Conservation (phyloP, 1,284 basidiomycete species). For the Xerocomus tenax region DNA sequence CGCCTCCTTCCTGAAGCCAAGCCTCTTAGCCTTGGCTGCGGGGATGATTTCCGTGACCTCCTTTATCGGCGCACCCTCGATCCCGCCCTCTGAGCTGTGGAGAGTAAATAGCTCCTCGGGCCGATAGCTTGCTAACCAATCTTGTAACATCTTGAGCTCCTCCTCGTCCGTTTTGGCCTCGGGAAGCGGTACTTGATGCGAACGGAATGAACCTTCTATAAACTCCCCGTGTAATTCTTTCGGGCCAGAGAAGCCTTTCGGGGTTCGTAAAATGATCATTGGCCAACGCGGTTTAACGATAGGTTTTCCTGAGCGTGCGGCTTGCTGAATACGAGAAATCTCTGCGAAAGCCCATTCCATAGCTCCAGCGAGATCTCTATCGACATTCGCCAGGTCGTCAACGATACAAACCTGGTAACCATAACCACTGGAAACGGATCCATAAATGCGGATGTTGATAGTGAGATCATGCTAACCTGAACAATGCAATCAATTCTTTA, state of each 20-base stretch:
- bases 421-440: slow-evolving; percentile 48
- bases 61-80: slow-evolving; percentile 41
- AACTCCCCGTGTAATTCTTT: slow-evolving; percentile 55
- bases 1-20: slow-evolving; percentile 61
- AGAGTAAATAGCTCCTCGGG: slow-evolving; percentile 55
- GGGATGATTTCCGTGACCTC: slow-evolving; percentile 56
- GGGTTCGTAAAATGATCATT: slow-evolving; percentile 72
- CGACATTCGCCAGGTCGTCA: slow-evolving; percentile 58
- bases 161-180: slow-evolving; percentile 53
- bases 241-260: slow-evolving; percentile 73
- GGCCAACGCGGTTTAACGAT: slow-evolving; percentile 83
- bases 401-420: slow-evolving; percentile 84
- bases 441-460: not conserved
- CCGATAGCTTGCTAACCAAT: slow-evolving; percentile 65
- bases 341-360: slow-evolving; percentile 77
- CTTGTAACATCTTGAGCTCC: slow-evolving; percentile 55
- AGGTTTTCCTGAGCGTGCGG: slow-evolving; percentile 66
- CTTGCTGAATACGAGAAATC: slow-evolving; percentile 70
- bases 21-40: slow-evolving; percentile 42
- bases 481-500: slow-evolving; percentile 65
- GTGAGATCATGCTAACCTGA: slow-evolving; percentile 29
- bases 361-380: slow-evolving; percentile 66
- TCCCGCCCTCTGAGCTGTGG: not conserved
- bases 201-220: slow-evolving; percentile 69
- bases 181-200: slow-evolving; percentile 78